These are phyloP conservation scores for Phaeophleospora eucalypticola DNA, from an alignment of 2,329 filamentous ascomycete species.

Conservation along the genomic window DNA sequence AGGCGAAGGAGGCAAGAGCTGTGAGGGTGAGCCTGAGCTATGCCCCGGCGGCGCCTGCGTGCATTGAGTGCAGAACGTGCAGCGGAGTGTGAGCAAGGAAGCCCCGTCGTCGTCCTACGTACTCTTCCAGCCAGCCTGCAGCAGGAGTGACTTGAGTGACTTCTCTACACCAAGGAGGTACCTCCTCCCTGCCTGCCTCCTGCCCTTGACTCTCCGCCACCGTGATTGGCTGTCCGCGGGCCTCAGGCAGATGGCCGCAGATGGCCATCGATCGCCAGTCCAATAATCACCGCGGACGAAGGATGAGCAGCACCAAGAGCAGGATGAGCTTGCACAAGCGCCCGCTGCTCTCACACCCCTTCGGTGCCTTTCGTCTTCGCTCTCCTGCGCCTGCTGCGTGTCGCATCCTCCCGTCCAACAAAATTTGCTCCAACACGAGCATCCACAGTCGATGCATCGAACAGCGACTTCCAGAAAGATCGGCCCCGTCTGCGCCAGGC, in stretches of 20 bases:
- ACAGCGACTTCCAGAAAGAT: background rate
- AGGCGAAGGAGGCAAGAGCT: slow-evolving; percentile 1
- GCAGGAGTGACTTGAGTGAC: no score
- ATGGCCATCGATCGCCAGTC: background rate
- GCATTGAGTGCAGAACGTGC: slow-evolving; percentile 1
- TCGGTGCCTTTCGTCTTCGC: no score
- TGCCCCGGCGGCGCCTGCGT: background rate
- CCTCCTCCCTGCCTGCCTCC: no score
- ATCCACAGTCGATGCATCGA: slow-evolving; percentile 1
- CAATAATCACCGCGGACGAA: background rate
- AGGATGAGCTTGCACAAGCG: slow-evolving; percentile 8
- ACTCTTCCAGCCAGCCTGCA: no score
- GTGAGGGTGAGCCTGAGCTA: no score
- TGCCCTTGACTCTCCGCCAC: no score
- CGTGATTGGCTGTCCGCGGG: slow-evolving; percentile 10
- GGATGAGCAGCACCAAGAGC: slow-evolving; percentile 4
- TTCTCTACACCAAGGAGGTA: no score
- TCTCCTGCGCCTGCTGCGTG: slow-evolving; percentile 6
- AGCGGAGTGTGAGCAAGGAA: no score
- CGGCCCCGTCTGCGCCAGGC: slow-evolving; percentile 6
- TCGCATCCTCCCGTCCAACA: slow-evolving; percentile 3
- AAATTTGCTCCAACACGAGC: slow-evolving; percentile 8
- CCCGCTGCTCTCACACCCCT: no score
- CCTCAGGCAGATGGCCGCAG: slow-evolving; percentile 11
- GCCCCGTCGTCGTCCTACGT: no score